These are phyloP conservation scores for Neckera pumila DNA, from an alignment of 225 moss, liverwort and hornwort genomes.

Conservation along the genomic window DNA sequence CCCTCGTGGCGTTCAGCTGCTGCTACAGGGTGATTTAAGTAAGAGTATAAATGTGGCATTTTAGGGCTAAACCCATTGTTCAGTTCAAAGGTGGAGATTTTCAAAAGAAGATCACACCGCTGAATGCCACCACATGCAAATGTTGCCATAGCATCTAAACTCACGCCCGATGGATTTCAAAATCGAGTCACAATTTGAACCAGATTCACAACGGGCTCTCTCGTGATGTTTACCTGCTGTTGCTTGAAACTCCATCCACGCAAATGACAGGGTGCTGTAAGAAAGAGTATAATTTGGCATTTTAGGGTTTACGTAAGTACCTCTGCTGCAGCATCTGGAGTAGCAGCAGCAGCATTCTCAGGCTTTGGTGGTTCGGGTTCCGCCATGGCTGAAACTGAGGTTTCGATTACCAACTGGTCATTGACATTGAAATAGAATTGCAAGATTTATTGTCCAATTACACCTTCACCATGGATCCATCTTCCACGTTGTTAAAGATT, in stretches of 20 bases:
- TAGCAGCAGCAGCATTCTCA: neutral
- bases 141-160: neutral
- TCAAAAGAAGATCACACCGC: neutral
- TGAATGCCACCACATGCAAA: neutral
- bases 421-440: neutral
- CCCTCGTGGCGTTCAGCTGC: neutral
- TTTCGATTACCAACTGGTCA: neutral
- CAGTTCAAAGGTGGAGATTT: neutral
- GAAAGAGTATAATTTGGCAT: neutral
- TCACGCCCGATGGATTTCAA: neutral
- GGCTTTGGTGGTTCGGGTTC: neutral
- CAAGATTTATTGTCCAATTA: neutral
- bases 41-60: neutral
- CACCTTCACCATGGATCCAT: neutral
- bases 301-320: neutral
- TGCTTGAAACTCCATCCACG: neutral
- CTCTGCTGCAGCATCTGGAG: neutral
- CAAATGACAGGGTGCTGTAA: neutral
- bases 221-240: neutral
- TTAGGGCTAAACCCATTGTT: neutral
- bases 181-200: neutral
- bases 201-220: neutral
- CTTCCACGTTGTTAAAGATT: neutral
- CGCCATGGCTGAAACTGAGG: neutral
- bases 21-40: neutral